Percentiles rank a stretch among this genome's conserved stretches.
phyloP scores from a whole-genome alignment of 106 monocot species.

The Apostasia shenzhenica region DNA sequence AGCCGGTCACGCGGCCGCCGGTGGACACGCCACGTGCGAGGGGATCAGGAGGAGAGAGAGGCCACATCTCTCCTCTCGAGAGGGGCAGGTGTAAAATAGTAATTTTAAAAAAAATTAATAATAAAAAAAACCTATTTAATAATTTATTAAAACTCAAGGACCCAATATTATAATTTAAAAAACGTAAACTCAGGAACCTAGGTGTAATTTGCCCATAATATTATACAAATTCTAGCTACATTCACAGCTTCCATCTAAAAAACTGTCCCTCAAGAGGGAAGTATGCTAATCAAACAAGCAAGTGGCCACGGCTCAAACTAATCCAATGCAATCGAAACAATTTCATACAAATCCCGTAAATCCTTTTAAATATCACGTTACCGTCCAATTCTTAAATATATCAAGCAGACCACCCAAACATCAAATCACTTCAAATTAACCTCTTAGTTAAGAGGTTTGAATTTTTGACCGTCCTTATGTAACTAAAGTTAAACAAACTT shows the following conservation, averaged over 20 bases:
- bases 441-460: neutral
- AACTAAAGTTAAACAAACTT: no score
- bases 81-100: no score
- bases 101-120: neutral
- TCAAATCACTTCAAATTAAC: neutral
- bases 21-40: no score
- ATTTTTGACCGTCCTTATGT: no score
- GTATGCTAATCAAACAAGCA: neutral
- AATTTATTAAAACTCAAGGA: neutral
- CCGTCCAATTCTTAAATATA: no score
- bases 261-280: constrained; percentile 2
- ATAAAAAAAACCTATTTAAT: neutral
- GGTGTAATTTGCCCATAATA: neutral
- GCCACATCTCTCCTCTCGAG: no score
- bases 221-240: neutral
- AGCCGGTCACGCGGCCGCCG: no score
- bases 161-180: neutral
- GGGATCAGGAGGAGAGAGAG: no score
- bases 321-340: neutral
- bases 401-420: neutral
- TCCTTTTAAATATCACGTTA: no score
- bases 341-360: neutral
- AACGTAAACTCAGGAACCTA: neutral
- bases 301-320: neutral
- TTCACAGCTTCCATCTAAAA: constrained; percentile 2